A percentile compares a stretch with the other conserved stretches of the same genome.
Evolutionary conservation across 2,329 filamentous ascomycete species (phyloP).

Genomic region (Penicillium frequentans): DNA sequence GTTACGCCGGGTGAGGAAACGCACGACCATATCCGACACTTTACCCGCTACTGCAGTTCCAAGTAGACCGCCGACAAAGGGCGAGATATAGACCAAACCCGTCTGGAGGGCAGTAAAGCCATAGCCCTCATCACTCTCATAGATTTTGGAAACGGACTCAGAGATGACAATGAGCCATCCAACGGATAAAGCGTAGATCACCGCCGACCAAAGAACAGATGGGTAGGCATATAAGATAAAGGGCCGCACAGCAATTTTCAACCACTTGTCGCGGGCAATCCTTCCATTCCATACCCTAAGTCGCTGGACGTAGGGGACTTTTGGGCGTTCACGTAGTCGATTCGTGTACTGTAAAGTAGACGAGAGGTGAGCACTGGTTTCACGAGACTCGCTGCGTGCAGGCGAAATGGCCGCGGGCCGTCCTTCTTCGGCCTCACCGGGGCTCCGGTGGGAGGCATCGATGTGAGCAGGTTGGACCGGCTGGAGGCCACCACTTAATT

Average conservation of each 20-base stretch:
- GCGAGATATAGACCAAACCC: constrained; percentile 84
- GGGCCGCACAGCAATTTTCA: constrained; percentile 73
- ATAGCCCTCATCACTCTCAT: constrained; percentile 67
- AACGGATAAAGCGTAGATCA: constrained; percentile 82
- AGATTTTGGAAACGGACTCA: constrained; percentile 80
- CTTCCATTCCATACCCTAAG: constrained; percentile 77
- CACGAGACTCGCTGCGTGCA: constrained; percentile 33
- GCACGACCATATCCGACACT: constrained; percentile 81
- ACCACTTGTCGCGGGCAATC: constrained; percentile 75
- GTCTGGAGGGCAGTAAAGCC: constrained; percentile 79
- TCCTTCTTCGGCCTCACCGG: constrained; percentile 31
- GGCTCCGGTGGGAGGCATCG: not conserved
- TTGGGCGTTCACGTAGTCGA: constrained; percentile 64
- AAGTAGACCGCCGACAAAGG: constrained; percentile 82
- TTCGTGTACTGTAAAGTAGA: constrained; percentile 63
- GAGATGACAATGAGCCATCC: constrained; percentile 96
- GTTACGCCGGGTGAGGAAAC: constrained; percentile 77
- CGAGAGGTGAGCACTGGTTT: constrained; percentile 26
- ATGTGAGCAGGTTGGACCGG: constrained; percentile 9
- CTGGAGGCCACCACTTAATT: constrained; percentile 7
- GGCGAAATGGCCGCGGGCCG: constrained; percentile 23
- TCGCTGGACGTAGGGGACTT: constrained; percentile 70
- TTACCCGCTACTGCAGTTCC: constrained; percentile 91
- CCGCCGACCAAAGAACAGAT: constrained; percentile 80
- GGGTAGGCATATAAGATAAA: constrained; percentile 88